Base-by-base conservation (phyloP, 192 early-diverging fungal genomes). In the Fimicolochytrium jonesii region DNA sequence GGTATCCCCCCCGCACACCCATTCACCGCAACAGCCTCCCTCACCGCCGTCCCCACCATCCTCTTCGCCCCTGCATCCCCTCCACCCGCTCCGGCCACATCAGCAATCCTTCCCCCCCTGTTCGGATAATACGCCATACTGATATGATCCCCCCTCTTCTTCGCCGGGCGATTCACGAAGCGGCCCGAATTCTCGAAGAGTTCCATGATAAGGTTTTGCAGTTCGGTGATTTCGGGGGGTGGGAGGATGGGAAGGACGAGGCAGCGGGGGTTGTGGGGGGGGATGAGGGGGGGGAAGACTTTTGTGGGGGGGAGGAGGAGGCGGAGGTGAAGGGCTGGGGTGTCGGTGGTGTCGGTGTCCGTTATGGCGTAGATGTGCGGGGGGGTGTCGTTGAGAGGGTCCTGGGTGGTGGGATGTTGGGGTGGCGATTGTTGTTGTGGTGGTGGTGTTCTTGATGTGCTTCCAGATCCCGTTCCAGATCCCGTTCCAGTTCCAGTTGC, bases 71-170 rank as follows among this genome's bases (percentile, higher is more conserved):
- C 20, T 17, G 23, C 26, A 22, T 62, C 42, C 22, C 42, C 29
- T 31, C 5, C 42, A 41, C 36, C 11, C 42, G 56, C 28, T 26
- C 25, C 25, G 48, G 48, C 23, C 25, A 17, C 3, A 13, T n/a
- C 18, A 34, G 53, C 33, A n/a, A 6, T 9, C 53, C 30, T 30
- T 33, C 53, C 9, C n/a, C 35, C n/a, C 36, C 34, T n/a, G 15
- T 10, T 7, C 31, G 60, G 15, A 62, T 32, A 62, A 30, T 62
- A 62, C 35, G 60, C 60, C 48, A 62, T 28, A 6, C 47, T 52
- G 0, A 62, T 51, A 25, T 62, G 60, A 37, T 62, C 49, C 18
- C 39, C 23, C 13, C 47, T 20, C 33, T 62, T 62, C 10, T 46
- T 29, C 26, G 15, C 26, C 2, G 30, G 34, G 13, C 60, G 45